Base-by-base conservation (phyloP, 164 flowering plant species). In the Nymphaea colorata region DNA sequence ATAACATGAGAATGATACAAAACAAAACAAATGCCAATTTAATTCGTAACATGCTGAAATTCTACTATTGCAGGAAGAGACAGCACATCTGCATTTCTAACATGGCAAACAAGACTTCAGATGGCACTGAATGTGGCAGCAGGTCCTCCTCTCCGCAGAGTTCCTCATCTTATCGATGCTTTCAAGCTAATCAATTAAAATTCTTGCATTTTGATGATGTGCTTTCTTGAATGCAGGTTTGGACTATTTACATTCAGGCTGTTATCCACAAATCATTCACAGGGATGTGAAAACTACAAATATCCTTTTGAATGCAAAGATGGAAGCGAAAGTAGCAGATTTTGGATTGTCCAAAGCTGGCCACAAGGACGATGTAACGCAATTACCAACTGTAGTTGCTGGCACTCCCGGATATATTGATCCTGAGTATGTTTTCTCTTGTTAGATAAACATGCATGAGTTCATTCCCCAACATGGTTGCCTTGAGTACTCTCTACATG, bases 321-420 rank as follows among this genome's bases (percentile, higher is more conserved):
- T 82, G 64, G 79, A 77, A 36, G 91, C 82, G 5, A 84, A 81
- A 62, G 55, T 86, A 42, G 79, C 88, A 36, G 84, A 82, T 74
- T 85, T 83, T 73, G 88, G 88, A 15, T 60, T 83, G 43, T 83
- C 85, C 43, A 84, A 70, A 64, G 47, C 62, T 25, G 0, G 36
- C 36, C 36, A 25, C 36, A 25, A 25, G 36, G 36, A 25, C 36
- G 36, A 25, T 25, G 36, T 25, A 25, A 25, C 36, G 36, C 36
- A 25, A 25, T 25, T 25, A 25, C 36, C 36, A 25, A 25, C 36
- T 25, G 36, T 25, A 25, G 36, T 25, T 25, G 36, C 36, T 25
- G 36, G 36, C 44, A 82, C 84, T n/a, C 81, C 75, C 2, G 88
- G 90, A 0, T 84, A 84, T 59, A 76, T 86, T 65, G 88, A 82